A percentile compares a stretch with the other conserved stretches of the same genome.
phyloP scores from a whole-genome alignment of 257 asterid species.

The Solanum neorickii region DNA sequence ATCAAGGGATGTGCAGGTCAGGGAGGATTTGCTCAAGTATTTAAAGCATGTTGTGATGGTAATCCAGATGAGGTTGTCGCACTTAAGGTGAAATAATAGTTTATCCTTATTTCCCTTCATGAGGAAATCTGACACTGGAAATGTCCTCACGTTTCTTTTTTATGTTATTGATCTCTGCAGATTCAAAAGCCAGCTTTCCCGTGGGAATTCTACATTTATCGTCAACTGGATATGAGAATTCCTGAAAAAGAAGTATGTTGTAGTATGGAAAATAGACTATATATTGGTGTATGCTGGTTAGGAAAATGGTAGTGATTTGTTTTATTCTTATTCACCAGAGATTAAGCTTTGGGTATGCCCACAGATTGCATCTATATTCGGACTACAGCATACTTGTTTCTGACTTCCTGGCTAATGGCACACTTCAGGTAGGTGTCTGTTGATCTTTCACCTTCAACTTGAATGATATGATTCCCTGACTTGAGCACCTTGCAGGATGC shows the following conservation, averaged over 20 bases:
- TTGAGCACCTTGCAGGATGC: conserved; percentile 58
- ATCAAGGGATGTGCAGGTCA: conserved; percentile 98
- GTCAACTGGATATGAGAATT: conserved; percentile 80
- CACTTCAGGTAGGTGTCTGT: conserved; percentile 72
- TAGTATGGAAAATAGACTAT: background rate
- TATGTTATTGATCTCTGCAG: conserved; percentile 21
- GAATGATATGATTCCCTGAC: background rate
- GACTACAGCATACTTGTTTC: conserved; percentile 89
- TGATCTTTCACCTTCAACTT: conserved; percentile 2
- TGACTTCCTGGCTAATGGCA: conserved; percentile 72
- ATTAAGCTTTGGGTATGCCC: conserved; percentile 75
- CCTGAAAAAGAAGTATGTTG: conserved; percentile 54
- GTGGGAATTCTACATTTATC: conserved; percentile 95
- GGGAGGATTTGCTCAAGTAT: conserved; percentile 98
- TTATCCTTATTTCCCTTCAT: background rate
- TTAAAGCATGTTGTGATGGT: conserved; percentile 61
- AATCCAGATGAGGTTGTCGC: conserved; percentile 78
- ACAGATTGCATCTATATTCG: conserved; percentile 74
- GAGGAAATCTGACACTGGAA: conserved; percentile 1
- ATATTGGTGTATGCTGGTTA: background rate
- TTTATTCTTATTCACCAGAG: conserved; percentile 39
- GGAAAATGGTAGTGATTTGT: conserved; percentile 9
- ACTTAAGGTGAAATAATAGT: conserved; percentile 51
- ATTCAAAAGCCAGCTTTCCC: conserved; percentile 99
- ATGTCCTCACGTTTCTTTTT: background rate